Evolutionary conservation across 1,284 basidiomycete species (phyloP), one percentile per base, ranked within the genome.

Genomic region (Tausonia pullulans): DNA sequence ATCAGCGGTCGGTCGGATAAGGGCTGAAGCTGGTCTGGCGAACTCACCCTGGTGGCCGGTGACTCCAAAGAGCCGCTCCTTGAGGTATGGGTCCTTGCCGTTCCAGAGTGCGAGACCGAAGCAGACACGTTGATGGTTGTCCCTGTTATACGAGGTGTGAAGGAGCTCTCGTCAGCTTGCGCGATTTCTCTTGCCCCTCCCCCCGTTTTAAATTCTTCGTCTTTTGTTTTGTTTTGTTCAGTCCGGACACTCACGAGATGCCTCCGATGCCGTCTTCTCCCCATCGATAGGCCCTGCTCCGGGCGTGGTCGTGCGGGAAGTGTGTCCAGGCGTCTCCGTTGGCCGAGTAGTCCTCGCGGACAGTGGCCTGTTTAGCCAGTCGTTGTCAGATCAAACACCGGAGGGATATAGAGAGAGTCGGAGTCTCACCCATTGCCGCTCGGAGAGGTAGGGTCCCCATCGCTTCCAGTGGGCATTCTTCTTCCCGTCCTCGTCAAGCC

Each of bases 311-410:
- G 76, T 98, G 96, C 52, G 93, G 92, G 77, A 98, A 98, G 74
- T 95, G 91, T 70, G 86, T 87, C 95, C 95, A 98, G 7, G 95
- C 94, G 74, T 98, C 91, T 63, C 95, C 95, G 74, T 97, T 87
- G 48, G 81, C 85, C 56, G 93, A 97, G 78, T 98, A 98, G 76
- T 98, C 95, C 76, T 98, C 95, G 68, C 95, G 86, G 51, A 98
- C 95, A 16, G 66, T 63, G 3, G 65, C 60, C 65, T 66, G 51
- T 49, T 13, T 11, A 4, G 43, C 43, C 16, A 40, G 40, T 10
- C 16, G 11, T 46, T 13, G 8, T 9, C 48, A 49, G 51, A 57
- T 16, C 40, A n/a, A 46, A 41, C 53, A 40, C 6, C 46, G 43
- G 6, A 57, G 3, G 39, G 27, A n/a, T 11, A 10, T 62, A 27